Evolutionary conservation across 2,329 filamentous ascomycete genomes (phyloP).

Genomic region (Aspergillus jensenii): DNA sequence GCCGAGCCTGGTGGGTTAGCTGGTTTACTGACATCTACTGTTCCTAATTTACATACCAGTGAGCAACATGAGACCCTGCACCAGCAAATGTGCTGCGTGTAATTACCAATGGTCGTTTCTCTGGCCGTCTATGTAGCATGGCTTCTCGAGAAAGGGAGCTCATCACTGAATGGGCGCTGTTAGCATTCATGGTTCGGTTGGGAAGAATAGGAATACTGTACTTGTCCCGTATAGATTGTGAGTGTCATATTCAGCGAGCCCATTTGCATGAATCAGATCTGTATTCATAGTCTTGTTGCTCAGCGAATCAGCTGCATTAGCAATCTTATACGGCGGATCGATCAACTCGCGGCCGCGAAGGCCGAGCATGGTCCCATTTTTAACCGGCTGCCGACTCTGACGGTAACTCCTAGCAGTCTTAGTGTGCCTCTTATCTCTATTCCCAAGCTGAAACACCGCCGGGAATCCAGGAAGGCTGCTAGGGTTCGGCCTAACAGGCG

Average conservation of each 20-base stretch:
- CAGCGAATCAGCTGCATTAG: slow-evolving; percentile 57
- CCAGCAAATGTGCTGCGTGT: slow-evolving; percentile 76
- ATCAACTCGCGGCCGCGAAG: slow-evolving; percentile 64
- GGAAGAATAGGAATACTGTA: slow-evolving; percentile 23
- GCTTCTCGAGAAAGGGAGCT: slow-evolving; percentile 62
- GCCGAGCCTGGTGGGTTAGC: slow-evolving; percentile 47
- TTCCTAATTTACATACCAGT: slow-evolving; percentile 42
- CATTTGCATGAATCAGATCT: slow-evolving; percentile 64
- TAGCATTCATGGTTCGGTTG: not conserved
- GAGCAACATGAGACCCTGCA: slow-evolving; percentile 59
- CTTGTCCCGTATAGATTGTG: slow-evolving; percentile 74
- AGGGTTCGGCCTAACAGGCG: slow-evolving; percentile 60
- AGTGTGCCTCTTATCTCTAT: not conserved
- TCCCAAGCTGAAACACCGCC: slow-evolving; percentile 62
- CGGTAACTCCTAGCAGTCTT: not conserved
- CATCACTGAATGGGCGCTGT: slow-evolving; percentile 55
- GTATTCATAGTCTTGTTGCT: slow-evolving; percentile 64
- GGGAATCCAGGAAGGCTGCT: slow-evolving; percentile 69
- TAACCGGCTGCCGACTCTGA: not conserved
- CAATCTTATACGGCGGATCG: slow-evolving; percentile 64
- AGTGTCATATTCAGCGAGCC: slow-evolving; percentile 68
- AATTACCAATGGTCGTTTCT: slow-evolving; percentile 67
- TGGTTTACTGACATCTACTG: not conserved
- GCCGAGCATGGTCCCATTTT: slow-evolving; percentile 45
- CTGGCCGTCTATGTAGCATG: slow-evolving; percentile 65